phyloP scores from a whole-genome alignment of 352 stramenopile species.

The Blastocystis sp. region DNA sequence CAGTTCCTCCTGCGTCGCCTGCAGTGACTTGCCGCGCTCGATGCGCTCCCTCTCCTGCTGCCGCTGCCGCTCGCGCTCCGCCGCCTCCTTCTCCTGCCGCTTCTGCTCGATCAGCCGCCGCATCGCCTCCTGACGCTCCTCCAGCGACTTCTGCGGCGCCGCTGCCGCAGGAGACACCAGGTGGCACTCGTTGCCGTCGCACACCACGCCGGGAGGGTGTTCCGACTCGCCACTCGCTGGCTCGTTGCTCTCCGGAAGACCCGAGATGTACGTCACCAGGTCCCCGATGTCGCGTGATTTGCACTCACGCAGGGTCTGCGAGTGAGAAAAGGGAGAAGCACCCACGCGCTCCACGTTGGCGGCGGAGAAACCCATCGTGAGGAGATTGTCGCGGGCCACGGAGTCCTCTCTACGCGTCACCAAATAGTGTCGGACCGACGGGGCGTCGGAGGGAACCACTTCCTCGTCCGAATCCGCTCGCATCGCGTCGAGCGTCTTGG shows the following conservation, averaged over 20 bases:
- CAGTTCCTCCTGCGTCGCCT: not conserved
- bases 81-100: not conserved
- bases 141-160: not conserved
- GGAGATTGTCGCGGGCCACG: not conserved
- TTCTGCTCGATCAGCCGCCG: not conserved
- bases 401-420: not conserved
- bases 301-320: conserved; percentile 11
- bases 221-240: not conserved
- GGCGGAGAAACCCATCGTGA: conserved; percentile 31
- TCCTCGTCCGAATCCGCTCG: conserved; percentile 2
- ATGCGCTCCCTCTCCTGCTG: conserved; percentile 6
- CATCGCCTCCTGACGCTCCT: not conserved
- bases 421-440: not conserved
- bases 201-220: not conserved
- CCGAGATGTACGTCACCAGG: conserved; percentile 3
- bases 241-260: not conserved
- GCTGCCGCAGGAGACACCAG: not conserved
- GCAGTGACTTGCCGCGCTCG: conserved; percentile 6
- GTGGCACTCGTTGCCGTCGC: conserved; percentile 11
- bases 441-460: not conserved
- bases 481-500: not conserved
- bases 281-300: conserved; percentile 17
- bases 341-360: not conserved
- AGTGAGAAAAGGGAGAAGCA: not conserved
- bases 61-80: not conserved